These are phyloP conservation scores for Plasmodium falciparum DNA, from an alignment of 169 alveolate species.

Conservation along the genomic window DNA sequence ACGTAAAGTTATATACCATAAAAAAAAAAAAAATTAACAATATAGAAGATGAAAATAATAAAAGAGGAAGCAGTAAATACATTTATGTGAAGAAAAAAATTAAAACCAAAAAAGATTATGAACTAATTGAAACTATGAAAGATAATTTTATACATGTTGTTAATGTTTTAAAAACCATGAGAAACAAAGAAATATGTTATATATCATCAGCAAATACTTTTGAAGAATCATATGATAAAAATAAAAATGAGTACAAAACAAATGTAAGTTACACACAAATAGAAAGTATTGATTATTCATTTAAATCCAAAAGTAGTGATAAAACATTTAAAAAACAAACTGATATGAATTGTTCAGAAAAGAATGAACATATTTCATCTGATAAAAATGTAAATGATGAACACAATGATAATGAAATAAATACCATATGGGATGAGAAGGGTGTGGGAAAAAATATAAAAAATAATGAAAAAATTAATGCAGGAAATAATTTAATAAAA, in stretches of 20 bases:
- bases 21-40: constrained; percentile 21
- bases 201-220: constrained; percentile 25
- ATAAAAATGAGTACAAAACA: background rate
- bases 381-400: constrained; percentile 12
- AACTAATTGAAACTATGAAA: constrained; percentile 34
- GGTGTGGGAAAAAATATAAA: constrained; percentile 5
- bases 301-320: constrained; percentile 36
- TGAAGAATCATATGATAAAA: constrained; percentile 34
- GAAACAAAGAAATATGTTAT: constrained; percentile 60
- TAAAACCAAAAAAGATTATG: constrained; percentile 24
- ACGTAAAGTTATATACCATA: constrained; percentile 37
- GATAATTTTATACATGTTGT: constrained; percentile 26
- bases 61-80: constrained; percentile 1
- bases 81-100: constrained; percentile 45
- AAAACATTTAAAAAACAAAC: constrained; percentile 57
- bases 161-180: constrained; percentile 59
- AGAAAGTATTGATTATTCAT: constrained; percentile 32
- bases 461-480: background rate
- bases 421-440: constrained; percentile 6
- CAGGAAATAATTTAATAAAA: constrained; percentile 39
- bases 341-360: background rate
- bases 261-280: constrained; percentile 9
- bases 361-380: constrained; percentile 10
- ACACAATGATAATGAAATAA: constrained; percentile 28
- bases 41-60: too few relatives aligned